Evolutionary conservation across 495 filamentous ascomycete genomes (phyloP), one percentile per base, ranked within the genome.

Genomic region (Pyrenula aspistea): DNA sequence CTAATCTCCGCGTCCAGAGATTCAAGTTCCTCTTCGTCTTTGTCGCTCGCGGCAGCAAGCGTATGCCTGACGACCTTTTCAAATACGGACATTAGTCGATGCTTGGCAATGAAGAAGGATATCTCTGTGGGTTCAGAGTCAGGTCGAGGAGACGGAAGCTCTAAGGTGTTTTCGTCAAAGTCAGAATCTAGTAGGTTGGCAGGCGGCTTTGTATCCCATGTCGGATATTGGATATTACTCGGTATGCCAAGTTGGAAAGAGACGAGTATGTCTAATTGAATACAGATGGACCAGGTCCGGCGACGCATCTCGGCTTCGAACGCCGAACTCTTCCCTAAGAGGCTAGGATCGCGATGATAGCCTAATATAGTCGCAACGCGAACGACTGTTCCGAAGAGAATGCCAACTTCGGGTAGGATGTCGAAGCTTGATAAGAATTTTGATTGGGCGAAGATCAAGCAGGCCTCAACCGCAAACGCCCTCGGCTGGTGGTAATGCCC

Each of bases 211-310:
- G 67, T 68, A 24, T 71, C 65, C 31, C 63, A 68, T 10, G 61
- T 60, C 48, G 55, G 53, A 21, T 53, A 55, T 20, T 56, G 59
- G 25, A 69, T 63, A 22, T 58, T 66, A 31, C 65, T 58, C 1
- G 68, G 68, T 22, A 70, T 57, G 10, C 68, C 68, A 48, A 69
- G 51, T 52, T 70, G 67, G 22, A 62, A 63, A 15, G 63, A 64
- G 21, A 63, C 56, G 51, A 69, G 56, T 12, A 69, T 25, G 22
- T 71, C 65, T 2, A 62, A 12, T 24, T 67, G 65, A 36, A 50
- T 56, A n/a, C 51, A 19, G 8, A 55, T 15, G 15, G 61, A 51
- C 66, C 66, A 69, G 21, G 56, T 47, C 3, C 65, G 61, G 10
- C 66, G 63, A 2, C 66, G 56, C 61, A 69, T 65, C 56, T 67